Conservation (phyloP, 805 yeast genomes). For the Nakazawaea molendinolei region DNA sequence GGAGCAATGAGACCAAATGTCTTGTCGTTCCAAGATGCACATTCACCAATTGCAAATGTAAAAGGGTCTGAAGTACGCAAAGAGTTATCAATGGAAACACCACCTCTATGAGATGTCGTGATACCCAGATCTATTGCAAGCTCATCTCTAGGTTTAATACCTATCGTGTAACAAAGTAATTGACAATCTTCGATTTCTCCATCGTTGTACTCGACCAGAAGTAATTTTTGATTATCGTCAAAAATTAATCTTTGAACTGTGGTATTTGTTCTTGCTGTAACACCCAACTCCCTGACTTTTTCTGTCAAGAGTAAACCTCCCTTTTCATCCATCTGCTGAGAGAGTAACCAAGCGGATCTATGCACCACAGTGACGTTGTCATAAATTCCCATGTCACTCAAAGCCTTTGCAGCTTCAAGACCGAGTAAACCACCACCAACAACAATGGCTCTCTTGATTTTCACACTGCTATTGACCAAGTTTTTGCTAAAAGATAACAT, state of each 20-base stretch:
- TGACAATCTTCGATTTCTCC: conserved; percentile 26
- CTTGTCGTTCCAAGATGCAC: conserved; percentile 29
- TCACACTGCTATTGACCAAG: conserved; percentile 2
- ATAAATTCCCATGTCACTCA: conserved; percentile 23
- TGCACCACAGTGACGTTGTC: conserved; percentile 26
- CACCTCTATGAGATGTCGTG: conserved; percentile 21
- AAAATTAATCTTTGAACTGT: conserved; percentile 40
- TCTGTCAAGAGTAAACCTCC: conserved; percentile 30
- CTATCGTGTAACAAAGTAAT: conserved; percentile 28
- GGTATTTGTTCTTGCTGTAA: conserved; percentile 45
- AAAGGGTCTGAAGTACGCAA: conserved; percentile 22
- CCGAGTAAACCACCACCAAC: conserved; percentile 30
- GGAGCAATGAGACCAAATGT: conserved; percentile 33
- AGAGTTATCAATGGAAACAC: conserved; percentile 22
- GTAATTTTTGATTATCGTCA: conserved; percentile 18
- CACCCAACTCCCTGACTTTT: conserved; percentile 45
- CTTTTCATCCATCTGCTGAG: conserved; percentile 29
- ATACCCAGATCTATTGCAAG: conserved; percentile 22
- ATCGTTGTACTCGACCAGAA: conserved; percentile 21
- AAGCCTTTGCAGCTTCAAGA: conserved; percentile 31
- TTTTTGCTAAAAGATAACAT: conserved; percentile 21
- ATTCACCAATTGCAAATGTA: conserved; percentile 29
- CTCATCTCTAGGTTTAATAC: conserved; percentile 29
- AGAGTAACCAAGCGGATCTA: conserved; percentile 26
- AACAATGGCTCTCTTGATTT: conserved; percentile 21